These are phyloP conservation scores for Isoetes engelmannii DNA, from an alignment of 83 land plant species.

Conservation along the genomic window DNA sequence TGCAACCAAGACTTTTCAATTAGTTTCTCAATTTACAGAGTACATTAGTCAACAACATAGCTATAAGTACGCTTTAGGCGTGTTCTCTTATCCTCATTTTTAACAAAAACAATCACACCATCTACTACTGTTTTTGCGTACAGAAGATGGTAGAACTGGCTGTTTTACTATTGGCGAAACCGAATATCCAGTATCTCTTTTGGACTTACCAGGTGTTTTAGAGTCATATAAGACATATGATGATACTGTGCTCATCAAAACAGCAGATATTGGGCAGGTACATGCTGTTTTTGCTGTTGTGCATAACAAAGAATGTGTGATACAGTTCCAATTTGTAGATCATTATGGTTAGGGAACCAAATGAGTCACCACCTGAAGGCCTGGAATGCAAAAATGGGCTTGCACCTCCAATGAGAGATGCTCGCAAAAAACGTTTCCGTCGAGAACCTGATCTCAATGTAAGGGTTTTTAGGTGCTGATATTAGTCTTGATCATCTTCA, in stretches of 20 bases:
- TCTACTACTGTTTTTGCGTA: background rate
- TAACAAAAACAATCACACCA: too few relatives aligned
- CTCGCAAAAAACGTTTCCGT: background rate
- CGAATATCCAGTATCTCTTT: background rate
- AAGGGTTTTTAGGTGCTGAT: background rate
- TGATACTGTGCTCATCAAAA: background rate
- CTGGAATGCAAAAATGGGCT: background rate
- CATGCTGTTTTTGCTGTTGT: background rate
- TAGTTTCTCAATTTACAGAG: too few relatives aligned
- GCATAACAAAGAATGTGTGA: background rate
- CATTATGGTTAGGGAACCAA: background rate
- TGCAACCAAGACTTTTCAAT: too few relatives aligned
- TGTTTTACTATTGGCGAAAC: background rate
- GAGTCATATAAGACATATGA: background rate
- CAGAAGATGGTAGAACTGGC: background rate
- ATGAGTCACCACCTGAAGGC: background rate
- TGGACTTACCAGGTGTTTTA: background rate
- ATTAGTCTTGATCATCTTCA: background rate
- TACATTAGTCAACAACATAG: too few relatives aligned
- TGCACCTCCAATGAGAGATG: background rate
- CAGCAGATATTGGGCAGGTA: constrained; percentile 1
- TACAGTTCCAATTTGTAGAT: background rate
- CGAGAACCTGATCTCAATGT: background rate
- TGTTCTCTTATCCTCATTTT: too few relatives aligned
- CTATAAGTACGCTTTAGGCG: too few relatives aligned